These are phyloP conservation scores for Clathrus columnatus DNA, from an alignment of 768 basidiomycete species.

Conservation along the genomic window DNA sequence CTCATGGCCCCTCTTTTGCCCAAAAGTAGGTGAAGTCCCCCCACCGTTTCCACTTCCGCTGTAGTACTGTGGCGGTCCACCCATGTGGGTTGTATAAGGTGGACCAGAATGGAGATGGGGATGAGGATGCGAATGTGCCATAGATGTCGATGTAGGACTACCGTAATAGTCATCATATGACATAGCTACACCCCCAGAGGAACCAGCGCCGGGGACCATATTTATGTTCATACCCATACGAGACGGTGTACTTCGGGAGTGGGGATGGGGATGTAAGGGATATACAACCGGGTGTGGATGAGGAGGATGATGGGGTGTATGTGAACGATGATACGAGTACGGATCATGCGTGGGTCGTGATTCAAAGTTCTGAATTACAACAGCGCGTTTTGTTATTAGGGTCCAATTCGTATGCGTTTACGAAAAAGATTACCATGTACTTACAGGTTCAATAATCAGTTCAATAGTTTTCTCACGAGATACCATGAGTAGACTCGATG, in stretches of 20 bases:
- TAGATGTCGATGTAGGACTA: not conserved
- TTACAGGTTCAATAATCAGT: constrained; percentile 13
- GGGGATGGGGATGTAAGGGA: not conserved
- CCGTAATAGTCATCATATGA: not conserved
- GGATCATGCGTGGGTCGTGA: not conserved
- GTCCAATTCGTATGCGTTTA: not conserved
- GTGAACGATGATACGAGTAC: not conserved
- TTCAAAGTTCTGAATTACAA: not conserved
- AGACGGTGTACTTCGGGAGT: not conserved
- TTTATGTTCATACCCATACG: not conserved
- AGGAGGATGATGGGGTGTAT: not conserved
- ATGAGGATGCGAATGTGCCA: not conserved
- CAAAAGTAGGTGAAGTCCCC: not conserved
- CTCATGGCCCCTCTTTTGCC: not conserved
- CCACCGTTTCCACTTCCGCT: not conserved
- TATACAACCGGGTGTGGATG: not conserved
- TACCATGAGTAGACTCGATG: constrained; percentile 8
- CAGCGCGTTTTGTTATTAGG: not conserved
- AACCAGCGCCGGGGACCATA: not conserved
- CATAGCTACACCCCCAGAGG: not conserved
- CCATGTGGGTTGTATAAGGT: not conserved
- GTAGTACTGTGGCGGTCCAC: not conserved
- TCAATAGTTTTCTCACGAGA: constrained; percentile 13
- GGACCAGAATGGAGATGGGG: not conserved
- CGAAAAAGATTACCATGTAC: not conserved